Evolutionary conservation across 2,329 filamentous ascomycete species (phyloP), one percentile per base, ranked within the genome.

Genomic region (Beauveria scarabaeidicola): DNA sequence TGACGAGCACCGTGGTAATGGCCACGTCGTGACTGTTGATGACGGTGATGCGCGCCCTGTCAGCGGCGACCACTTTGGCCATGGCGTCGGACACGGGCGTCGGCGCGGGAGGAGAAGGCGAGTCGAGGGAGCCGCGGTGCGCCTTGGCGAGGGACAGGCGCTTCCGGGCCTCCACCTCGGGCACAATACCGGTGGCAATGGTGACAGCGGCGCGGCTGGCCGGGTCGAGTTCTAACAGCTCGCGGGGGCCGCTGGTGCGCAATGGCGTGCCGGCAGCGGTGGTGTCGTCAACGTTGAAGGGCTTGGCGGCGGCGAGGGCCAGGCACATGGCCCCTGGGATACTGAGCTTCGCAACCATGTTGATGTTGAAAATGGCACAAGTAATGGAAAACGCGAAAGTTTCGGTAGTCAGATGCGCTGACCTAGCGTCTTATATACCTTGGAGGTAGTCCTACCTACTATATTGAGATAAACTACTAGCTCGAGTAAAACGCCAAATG

Each of bases 1-100:
- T 17, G 40, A 48, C 54, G 23, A 58, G 59, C 38, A 57, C 47
- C 13, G 59, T 61, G 7, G 46, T 61, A 4, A 61, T 36, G 15
- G 48, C 27, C n/a, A 11, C 38, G 17, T 53, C 43, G 36, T 53
- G 51, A 1, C 17, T n/a, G 36, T 53, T 53, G 38, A 53, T 5
- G 11, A 53, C 17, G 36, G 51, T 53, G 19, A 53, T 43, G 21
- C 43, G 11, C 17, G 50, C 57, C 3, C 36, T 47, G 23, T 10
- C 21, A 5, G 50, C 48, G 1, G 40, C 29, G 19, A 4, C 23
- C 3, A 23, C 38, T 17, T 25, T 7, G 9, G 21, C 56, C 43
- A 25, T 25, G 29, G 23, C 43, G 9, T 8, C 17, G 27, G 44
- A 32, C 4, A 1, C 54, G 7, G 47, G 15, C 29, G 58, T 60